These are phyloP conservation scores for Suhomyces bribrorum DNA, from an alignment of 1,139 yeast species.

Conservation along the genomic window DNA sequence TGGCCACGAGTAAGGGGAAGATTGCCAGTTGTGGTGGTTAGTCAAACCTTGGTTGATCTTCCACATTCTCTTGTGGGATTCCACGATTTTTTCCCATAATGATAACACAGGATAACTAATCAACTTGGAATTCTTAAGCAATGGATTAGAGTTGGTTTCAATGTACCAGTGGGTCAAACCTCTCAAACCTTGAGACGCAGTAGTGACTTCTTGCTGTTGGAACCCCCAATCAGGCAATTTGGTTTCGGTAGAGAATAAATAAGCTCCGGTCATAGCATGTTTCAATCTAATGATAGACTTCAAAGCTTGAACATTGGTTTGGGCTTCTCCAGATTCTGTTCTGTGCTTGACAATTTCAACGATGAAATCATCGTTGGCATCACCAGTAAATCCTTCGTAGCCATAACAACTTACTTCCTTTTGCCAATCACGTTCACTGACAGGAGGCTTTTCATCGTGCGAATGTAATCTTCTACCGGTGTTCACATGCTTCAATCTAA, in stretches of 20 bases:
- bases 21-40: constrained; percentile 84
- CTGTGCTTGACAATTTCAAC: constrained; percentile 75
- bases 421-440: constrained; percentile 91
- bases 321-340: constrained; percentile 60
- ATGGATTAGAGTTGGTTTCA: constrained; percentile 66
- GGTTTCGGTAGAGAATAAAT: constrained; percentile 80
- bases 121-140: constrained; percentile 28
- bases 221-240: constrained; percentile 96
- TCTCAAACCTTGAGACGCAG: constrained; percentile 79
- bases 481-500: constrained; percentile 70
- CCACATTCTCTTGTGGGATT: constrained; percentile 91
- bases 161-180: constrained; percentile 83
- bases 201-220: constrained; percentile 94
- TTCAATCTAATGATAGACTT: constrained; percentile 82
- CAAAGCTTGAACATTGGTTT: constrained; percentile 67
- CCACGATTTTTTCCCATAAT: constrained; percentile 70
- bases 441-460: constrained; percentile 94
- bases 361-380: constrained; percentile 91
- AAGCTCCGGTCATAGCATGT: constrained; percentile 89
- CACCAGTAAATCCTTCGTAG: constrained; percentile 86
- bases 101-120: constrained; percentile 63
- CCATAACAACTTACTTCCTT: constrained; percentile 95
- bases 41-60: constrained; percentile 80
- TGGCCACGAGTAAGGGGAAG: constrained; percentile 90
- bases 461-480: constrained; percentile 88